Conservation (phyloP, 768 basidiomycete species). For the Leccinum longicurvipes region DNA sequence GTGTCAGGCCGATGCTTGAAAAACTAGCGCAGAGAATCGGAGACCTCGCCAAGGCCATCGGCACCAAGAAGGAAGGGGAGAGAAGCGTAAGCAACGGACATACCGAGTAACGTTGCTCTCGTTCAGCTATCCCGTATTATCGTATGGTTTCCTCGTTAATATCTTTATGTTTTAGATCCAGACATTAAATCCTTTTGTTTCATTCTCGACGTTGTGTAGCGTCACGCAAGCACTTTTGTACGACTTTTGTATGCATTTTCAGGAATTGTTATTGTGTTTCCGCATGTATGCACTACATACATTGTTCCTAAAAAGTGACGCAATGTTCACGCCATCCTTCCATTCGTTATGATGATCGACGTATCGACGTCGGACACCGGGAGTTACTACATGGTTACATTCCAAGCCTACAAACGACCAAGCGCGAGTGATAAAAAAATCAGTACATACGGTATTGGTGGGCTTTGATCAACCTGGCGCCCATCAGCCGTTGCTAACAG, state of each 20-base stretch:
- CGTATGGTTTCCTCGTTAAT: slow-evolving; percentile 9
- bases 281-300: slow-evolving; percentile 17
- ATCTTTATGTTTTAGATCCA: slow-evolving; percentile 22
- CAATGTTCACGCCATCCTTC: background rate
- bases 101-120: slow-evolving; percentile 9
- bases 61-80: slow-evolving; percentile 29
- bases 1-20: slow-evolving; percentile 61
- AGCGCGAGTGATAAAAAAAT: background rate
- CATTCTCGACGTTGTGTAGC: slow-evolving; percentile 9
- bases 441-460: slow-evolving; percentile 5
- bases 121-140: slow-evolving; percentile 5
- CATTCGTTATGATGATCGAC: background rate
- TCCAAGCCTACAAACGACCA: slow-evolving; percentile 6
- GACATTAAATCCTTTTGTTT: slow-evolving; percentile 24
- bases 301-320: slow-evolving; percentile 1
- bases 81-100: slow-evolving; percentile 6
- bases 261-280: slow-evolving; percentile 8
- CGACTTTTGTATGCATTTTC: slow-evolving; percentile 10
- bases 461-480: background rate
- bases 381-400: background rate
- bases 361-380: background rate
- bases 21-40: slow-evolving; percentile 40
- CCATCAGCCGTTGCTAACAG: background rate
- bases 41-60: slow-evolving; percentile 25
- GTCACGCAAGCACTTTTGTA: slow-evolving; percentile 21